phyloP scores from a whole-genome alignment of 306 rosid genomes.

The Vachellia collinsii region DNA sequence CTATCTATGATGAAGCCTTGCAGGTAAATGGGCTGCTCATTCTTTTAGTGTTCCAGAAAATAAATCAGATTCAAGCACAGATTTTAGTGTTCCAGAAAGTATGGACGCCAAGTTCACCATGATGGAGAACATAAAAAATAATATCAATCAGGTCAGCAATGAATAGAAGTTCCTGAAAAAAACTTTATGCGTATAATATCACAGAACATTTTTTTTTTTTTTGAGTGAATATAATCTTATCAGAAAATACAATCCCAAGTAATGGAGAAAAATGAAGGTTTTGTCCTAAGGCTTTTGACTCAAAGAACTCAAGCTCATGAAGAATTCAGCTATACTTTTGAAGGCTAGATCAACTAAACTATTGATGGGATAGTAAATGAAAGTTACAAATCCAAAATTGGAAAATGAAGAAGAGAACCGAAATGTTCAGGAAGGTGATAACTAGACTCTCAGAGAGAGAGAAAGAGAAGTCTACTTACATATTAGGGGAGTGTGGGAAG shows the following conservation, averaged over 20 bases:
- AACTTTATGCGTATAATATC: no score
- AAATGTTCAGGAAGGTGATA: not conserved
- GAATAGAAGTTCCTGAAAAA: conserved; percentile 22
- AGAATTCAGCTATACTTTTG: not conserved
- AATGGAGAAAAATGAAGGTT: not conserved
- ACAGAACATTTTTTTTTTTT: no score
- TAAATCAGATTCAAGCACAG: conserved; percentile 43
- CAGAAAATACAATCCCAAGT: conserved; percentile 12
- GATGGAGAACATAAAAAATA: conserved; percentile 28
- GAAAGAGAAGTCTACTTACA: not conserved
- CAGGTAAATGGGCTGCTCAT: conserved; percentile 63
- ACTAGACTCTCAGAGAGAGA: not conserved
- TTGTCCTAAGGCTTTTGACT: not conserved
- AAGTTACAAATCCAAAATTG: not conserved
- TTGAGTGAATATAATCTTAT: not conserved
- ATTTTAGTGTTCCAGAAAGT: conserved; percentile 45
- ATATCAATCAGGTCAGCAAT: conserved; percentile 59
- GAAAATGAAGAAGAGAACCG: not conserved
- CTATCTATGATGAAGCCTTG: conserved; percentile 34
- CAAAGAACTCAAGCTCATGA: not conserved
- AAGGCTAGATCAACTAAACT: not conserved
- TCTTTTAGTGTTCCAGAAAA: conserved; percentile 39
- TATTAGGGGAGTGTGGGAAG: not conserved
- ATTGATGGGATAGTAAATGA: not conserved
- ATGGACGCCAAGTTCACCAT: conserved; percentile 33